phyloP scores from a whole-genome alignment of 2,329 filamentous ascomycete species.

The Coniochaeta prunicola region DNA sequence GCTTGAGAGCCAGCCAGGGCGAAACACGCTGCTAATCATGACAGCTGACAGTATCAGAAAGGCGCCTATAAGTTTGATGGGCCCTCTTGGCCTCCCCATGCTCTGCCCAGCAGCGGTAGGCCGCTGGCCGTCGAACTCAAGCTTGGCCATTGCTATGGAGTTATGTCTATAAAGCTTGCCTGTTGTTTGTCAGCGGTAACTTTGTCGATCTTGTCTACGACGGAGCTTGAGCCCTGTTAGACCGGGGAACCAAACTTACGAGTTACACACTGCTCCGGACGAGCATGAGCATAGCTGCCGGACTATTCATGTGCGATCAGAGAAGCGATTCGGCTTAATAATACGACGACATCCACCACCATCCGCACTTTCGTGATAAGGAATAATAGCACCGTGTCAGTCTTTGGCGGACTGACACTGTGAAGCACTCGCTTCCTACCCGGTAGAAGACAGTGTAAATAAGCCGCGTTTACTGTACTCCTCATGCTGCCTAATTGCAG shows the following conservation, averaged over 20 bases:
- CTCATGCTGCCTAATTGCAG: too few relatives aligned
- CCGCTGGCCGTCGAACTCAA: background rate
- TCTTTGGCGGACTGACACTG: background rate
- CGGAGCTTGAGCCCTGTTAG: too few relatives aligned
- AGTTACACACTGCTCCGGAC: too few relatives aligned
- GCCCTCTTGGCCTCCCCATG: background rate
- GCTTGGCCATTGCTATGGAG: background rate
- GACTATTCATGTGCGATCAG: too few relatives aligned
- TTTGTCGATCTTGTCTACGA: background rate
- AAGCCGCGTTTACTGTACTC: too few relatives aligned
- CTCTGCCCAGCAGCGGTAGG: background rate
- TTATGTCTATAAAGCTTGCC: background rate
- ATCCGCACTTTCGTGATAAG: background rate
- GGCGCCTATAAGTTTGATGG: background rate
- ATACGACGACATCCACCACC: background rate
- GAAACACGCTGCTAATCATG: constrained; percentile 6
- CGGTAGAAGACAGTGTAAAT: background rate
- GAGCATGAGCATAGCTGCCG: too few relatives aligned
- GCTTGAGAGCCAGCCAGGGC: background rate
- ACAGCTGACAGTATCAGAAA: constrained; percentile 6
- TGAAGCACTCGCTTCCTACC: background rate
- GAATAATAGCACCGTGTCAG: background rate
- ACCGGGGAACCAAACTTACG: background rate
- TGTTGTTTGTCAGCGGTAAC: background rate
- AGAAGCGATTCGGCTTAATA: background rate